Base-by-base conservation (phyloP, 768 basidiomycete species). In the Mycena venus region DNA sequence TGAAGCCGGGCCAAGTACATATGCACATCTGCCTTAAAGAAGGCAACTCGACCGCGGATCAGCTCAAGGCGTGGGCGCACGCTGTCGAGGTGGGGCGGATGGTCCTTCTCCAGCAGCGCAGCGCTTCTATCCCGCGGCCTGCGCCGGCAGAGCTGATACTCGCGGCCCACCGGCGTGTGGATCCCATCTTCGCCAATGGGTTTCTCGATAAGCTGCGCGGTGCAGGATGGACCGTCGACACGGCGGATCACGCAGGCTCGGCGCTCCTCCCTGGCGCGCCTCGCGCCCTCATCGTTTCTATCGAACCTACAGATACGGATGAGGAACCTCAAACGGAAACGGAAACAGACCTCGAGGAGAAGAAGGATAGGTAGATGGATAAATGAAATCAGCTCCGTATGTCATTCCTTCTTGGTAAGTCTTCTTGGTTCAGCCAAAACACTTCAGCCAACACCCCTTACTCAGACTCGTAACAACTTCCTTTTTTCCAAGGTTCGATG, bases 41-140 rank as follows among this genome's bases (percentile, higher is more conserved):
- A 32, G 87, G 87, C 8, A 88, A 91, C 67, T 78, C 79, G 27
- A 68, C 84, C 4, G 72, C 78, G 17, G 91, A 92, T 78, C 88
- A 90, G 71, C 84, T 92, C 44, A 88, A 88, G 68, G 91, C 89
- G 3, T 93, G 92, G 92, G 73, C 84, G 11, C 85, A 86, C 62
- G 88, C 86, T 0, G 80, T 79, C 3, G 87, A 88, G 66, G 76
- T 85, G 21, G 85, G 84, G 62, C 78, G 78, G 19, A 72, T 78
- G 60, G 38, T 78, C 6, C 49, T 67, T 36, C 49, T 71, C 12
- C 76, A 81, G 44, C 72, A 66, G 25, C 75, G 68, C n/a, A n/a
- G n/a, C 10, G 56, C 61, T 25, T 59, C 61, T 31, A 49, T 58
- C 27, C 66, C 66, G 31, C 58, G 74, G 53, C 53, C 63, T 3